Conservation (phyloP, 441 rosid species). For the Raphanus hybrid region DNA sequence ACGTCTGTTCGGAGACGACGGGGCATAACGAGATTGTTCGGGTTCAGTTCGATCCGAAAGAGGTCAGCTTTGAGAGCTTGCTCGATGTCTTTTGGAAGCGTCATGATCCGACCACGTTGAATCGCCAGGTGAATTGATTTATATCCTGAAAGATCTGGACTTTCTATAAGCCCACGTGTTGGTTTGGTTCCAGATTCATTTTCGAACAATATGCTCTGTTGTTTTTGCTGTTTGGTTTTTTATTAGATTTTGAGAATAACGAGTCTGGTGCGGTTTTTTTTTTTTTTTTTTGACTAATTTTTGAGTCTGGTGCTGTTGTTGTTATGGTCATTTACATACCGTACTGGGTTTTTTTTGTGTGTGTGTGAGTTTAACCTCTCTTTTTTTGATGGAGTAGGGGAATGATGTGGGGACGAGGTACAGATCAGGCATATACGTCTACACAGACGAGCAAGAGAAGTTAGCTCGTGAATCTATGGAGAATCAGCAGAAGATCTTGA, state of each 20-base stretch:
- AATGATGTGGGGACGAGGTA: conserved; percentile 70
- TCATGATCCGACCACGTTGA: conserved; percentile 57
- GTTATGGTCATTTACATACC: background rate
- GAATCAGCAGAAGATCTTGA: conserved; percentile 54
- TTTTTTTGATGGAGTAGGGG: conserved; percentile 46
- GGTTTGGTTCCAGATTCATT: too few relatives aligned
- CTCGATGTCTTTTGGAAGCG: conserved; percentile 67
- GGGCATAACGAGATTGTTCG: conserved; percentile 70
- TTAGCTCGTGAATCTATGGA: conserved; percentile 54
- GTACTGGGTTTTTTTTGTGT: background rate
- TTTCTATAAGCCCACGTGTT: too few relatives aligned
- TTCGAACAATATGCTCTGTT: too few relatives aligned
- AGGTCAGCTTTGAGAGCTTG: conserved; percentile 50
- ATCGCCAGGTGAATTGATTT: conserved; percentile 30
- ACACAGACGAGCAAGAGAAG: conserved; percentile 56
- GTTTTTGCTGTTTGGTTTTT: too few relatives aligned
- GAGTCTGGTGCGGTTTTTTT: conserved; percentile 14
- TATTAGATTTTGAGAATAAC: background rate
- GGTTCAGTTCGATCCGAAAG: conserved; percentile 64
- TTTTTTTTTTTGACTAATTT: too few relatives aligned
- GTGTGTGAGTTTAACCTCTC: background rate
- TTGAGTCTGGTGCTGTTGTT: too few relatives aligned
- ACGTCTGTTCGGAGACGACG: conserved; percentile 60
- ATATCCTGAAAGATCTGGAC: too few relatives aligned
- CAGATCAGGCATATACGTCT: conserved; percentile 69